Conservation (phyloP, 345 rosid genomes). For the Kandelia obovata region DNA sequence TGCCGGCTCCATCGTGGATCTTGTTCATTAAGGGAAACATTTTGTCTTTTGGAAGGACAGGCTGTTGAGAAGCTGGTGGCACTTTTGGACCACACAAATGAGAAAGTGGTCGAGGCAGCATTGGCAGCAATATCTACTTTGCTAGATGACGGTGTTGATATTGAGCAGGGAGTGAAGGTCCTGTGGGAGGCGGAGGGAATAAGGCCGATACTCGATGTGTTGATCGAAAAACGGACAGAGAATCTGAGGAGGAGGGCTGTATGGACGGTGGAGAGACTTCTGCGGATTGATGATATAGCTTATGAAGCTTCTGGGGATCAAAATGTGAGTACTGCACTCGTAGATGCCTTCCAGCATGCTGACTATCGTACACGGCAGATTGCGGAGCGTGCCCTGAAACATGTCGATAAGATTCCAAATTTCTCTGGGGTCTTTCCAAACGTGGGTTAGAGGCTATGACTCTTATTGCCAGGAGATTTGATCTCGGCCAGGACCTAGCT, state of each 20-base stretch:
- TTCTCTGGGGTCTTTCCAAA: constrained; percentile 84
- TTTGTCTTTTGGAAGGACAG: constrained; percentile 86
- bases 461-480: too few relatives aligned
- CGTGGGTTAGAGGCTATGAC: constrained; percentile 28
- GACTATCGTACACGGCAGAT: constrained; percentile 79
- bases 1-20: constrained; percentile 78
- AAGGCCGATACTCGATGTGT: constrained; percentile 57
- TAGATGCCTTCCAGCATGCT: constrained; percentile 88
- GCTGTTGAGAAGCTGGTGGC: constrained; percentile 82
- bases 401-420: constrained; percentile 84
- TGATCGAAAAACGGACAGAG: constrained; percentile 71
- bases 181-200: constrained; percentile 69
- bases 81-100: constrained; percentile 82
- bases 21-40: constrained; percentile 71
- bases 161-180: constrained; percentile 60
- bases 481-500: too few relatives aligned
- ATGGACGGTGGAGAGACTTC: constrained; percentile 85
- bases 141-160: constrained; percentile 74
- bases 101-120: constrained; percentile 83
- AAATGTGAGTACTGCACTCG: constrained; percentile 77
- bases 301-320: constrained; percentile 66
- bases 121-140: constrained; percentile 86
- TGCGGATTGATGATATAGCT: constrained; percentile 73
- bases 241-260: constrained; percentile 67
- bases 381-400: constrained; percentile 86